Conservation (phyloP, 2,329 filamentous ascomycete genomes). For the Grosmannia penicillata region DNA sequence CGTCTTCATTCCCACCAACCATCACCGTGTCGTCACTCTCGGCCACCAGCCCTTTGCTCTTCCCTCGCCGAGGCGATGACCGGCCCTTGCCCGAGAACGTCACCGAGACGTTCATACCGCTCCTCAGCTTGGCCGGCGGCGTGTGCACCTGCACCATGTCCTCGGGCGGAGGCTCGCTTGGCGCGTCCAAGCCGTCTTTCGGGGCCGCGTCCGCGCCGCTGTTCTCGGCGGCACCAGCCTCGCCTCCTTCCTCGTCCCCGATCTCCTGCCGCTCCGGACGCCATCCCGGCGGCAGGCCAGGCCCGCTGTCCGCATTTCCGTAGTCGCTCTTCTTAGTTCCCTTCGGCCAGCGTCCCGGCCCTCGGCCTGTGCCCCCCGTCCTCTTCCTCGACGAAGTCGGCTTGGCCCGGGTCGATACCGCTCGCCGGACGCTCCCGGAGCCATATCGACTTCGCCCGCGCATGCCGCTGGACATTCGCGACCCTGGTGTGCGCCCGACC, state of each 20-base stretch:
- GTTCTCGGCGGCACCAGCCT: not conserved
- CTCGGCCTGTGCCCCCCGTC: conserved; percentile 47
- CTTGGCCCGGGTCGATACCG: conserved; percentile 22
- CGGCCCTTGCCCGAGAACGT: conserved; percentile 10
- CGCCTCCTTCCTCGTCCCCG: conserved; percentile 8
- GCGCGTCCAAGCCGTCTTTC: conserved; percentile 12
- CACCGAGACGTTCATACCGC: conserved; percentile 5
- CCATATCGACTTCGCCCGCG: conserved; percentile 25
- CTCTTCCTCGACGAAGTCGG: conserved; percentile 28
- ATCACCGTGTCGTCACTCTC: conserved; percentile 14
- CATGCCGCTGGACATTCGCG: conserved; percentile 20
- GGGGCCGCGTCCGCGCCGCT: no score
- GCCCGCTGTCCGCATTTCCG: conserved; percentile 49
- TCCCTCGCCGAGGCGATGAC: conserved; percentile 12
- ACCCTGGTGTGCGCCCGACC: conserved; percentile 22
- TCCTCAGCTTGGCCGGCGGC: conserved; percentile 13
- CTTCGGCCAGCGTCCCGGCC: conserved; percentile 52
- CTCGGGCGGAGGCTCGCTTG: conserved; percentile 11
- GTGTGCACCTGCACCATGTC: conserved; percentile 24
- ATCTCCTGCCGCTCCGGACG: conserved; percentile 16
- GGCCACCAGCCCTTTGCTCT: conserved; percentile 5
- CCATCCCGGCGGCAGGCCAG: conserved; percentile 47
- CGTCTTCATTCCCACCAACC: conserved; percentile 13
- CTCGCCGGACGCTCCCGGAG: conserved; percentile 17
- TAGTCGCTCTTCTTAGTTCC: conserved; percentile 56